Percentiles rank a stretch among this genome's conserved stretches.
These are phyloP conservation scores for Neckera pumila DNA, from an alignment of 225 moss, liverwort and hornwort genomes.

Conservation along the genomic window DNA sequence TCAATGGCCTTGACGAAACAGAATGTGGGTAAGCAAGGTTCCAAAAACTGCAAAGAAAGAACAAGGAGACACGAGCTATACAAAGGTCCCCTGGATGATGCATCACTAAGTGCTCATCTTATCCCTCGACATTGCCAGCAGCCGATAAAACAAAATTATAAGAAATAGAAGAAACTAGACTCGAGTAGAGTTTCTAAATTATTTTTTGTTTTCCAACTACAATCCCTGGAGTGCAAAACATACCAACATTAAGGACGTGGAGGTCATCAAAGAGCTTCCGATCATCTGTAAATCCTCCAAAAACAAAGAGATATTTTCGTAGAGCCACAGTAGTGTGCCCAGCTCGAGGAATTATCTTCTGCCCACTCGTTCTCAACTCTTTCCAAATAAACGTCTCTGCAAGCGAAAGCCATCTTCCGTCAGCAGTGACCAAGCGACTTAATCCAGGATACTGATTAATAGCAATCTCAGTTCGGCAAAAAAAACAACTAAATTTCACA, in stretches of 20 bases:
- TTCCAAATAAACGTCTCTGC: conserved; percentile 75
- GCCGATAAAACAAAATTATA: neutral
- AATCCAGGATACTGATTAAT: neutral
- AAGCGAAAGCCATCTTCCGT: neutral
- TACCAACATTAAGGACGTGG: conserved; percentile 95
- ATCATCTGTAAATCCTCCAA: conserved; percentile 94
- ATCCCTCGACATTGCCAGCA: neutral
- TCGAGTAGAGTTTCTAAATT: neutral
- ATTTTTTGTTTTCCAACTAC: neutral
- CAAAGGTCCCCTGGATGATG: neutral
- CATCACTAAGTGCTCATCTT: neutral
- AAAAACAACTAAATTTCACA: neutral
- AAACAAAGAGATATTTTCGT: conserved; percentile 80
- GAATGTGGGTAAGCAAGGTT: neutral
- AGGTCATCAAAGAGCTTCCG: conserved; percentile 96
- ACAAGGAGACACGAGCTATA: neutral
- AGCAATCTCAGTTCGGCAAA: neutral
- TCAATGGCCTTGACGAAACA: neutral
- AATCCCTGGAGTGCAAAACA: conserved; percentile 8
- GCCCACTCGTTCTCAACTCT: conserved; percentile 86
- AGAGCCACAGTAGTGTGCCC: conserved; percentile 94
- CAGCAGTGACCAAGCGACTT: neutral
- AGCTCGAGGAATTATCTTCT: conserved; percentile 91
- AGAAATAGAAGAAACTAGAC: neutral
- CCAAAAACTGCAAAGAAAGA: neutral